Evolutionary conservation across 2,329 filamentous ascomycete genomes (phyloP), one percentile per base, ranked within the genome.

Genomic region (Gnomoniopsis smithogilvyi): DNA sequence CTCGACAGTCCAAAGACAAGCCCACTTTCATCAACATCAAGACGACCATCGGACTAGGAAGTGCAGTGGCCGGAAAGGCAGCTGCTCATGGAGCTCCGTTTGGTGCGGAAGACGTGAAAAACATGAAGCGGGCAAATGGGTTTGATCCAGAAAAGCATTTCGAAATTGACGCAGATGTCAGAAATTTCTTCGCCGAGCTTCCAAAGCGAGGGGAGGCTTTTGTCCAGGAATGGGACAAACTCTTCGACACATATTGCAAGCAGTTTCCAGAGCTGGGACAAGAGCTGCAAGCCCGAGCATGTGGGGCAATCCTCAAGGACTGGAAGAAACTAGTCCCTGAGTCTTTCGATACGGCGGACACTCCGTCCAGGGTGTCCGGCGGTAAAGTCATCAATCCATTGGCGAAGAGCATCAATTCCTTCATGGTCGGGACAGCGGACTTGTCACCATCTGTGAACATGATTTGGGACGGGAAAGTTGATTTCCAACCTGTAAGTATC

Each of bases 1-100:
- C 78, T 3, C 73, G 76, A 24, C 64, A 66, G 1, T 70, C 70
- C 0, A 71, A 64, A 3, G 73, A 76, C 1, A 80, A 80, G 66
- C 82, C 82, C 0, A 77, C 76, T 0, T 85, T 86, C 61, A 79
- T 86, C 71, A 86, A 85, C 62, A 71, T 83, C 21, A 75, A 74
- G 2, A 85, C 82, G 0, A 70, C 80, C n/a, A 85, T 85, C 51
- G 82, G 82, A 1, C 56, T 83, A 1, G 80, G 79, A 2, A 82
- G 73, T 50, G 69, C 69, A 1, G 73, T 74, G 0, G 76, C 76
- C 0, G 79, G 79, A 8, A 71, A 78, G 15, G 81, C 81, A 3
- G 76, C 75, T 8, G 79, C 83, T 0, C 85, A 87, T 61, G 82
- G 83, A n/a, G 82, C 78, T 2, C 80, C 83, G 1, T 80, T 85